A percentile compares a stretch with the other conserved stretches of the same genome.
Conservation (phyloP, 306 rosid species). For the Macrotyloma uniflorum region DNA sequence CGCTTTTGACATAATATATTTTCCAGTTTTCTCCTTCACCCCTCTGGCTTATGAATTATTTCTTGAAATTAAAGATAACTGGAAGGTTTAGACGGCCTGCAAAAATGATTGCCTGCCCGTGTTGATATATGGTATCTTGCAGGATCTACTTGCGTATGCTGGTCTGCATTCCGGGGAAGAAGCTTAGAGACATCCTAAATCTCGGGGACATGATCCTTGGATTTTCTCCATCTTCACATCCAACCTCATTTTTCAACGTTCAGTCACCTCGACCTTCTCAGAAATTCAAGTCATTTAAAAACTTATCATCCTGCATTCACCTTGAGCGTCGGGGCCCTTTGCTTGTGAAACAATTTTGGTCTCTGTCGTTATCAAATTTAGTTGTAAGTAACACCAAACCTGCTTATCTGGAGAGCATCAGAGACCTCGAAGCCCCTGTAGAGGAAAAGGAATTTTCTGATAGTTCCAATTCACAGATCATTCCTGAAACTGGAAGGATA, state of each 20-base stretch:
- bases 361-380: slow-evolving; percentile 75
- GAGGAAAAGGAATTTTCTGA: slow-evolving; percentile 67
- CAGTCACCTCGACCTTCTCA: slow-evolving; percentile 75
- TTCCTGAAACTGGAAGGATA: slow-evolving; percentile 51
- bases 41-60: neutral
- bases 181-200: slow-evolving; percentile 77
- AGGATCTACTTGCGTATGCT: slow-evolving; percentile 96
- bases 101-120: slow-evolving; percentile 8
- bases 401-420: slow-evolving; percentile 60
- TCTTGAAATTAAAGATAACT: slow-evolving; percentile 17
- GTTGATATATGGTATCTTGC: slow-evolving; percentile 44
- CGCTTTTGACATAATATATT: slow-evolving; percentile 6
- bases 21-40: slow-evolving; percentile 6
- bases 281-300: slow-evolving; percentile 63
- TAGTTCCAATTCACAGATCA: slow-evolving; percentile 43
- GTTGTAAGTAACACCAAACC: slow-evolving; percentile 54
- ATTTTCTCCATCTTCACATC: slow-evolving; percentile 69
- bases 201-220: slow-evolving; percentile 74
- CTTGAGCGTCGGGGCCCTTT: slow-evolving; percentile 70
- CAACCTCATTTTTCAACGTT: slow-evolving; percentile 67
- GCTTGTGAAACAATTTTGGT: slow-evolving; percentile 92
- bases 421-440: slow-evolving; percentile 56
- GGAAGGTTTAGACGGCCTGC: slow-evolving; percentile 23
- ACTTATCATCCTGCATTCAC: slow-evolving; percentile 74
- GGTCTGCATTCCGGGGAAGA: slow-evolving; percentile 86